Base-by-base conservation (phyloP, 331 rosid species). In the Quercus tomentella region DNA sequence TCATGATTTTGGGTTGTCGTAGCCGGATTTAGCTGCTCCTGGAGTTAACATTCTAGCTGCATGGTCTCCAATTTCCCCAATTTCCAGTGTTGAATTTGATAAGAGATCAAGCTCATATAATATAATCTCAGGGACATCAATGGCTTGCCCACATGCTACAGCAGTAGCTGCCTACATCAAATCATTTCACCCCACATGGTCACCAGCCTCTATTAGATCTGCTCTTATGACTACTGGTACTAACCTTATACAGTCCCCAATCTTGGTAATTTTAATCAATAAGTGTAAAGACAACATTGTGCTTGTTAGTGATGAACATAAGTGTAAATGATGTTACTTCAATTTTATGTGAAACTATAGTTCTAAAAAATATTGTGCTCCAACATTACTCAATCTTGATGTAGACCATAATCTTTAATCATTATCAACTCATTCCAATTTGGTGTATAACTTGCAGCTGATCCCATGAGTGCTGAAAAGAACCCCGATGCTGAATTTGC, bases 11-110 rank as follows among this genome's bases (percentile, higher is more conserved):
- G 20, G 33, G 16, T 18, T 37, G 5, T 67, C 66, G 71, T 20
- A 88, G 89, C 89, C 86, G 7, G 89, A 88, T 56, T 5, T 88
- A 0, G 56, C 80, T 37, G 85, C 82, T 15, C 82, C 79, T 0
- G 79, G 82, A 26, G 75, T 82, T 5, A 26, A 82, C 2, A 82
- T 82, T 63, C 23, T 82, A 3, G 79, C 85, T 14, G 85, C 85
- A 22, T 82, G 82, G 82, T 41, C 85, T 65, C 70, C 76, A 28
- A 4, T 15, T 4, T 4, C 30, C 1, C 28, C 75, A 6, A 2
- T 18, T 22, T 10, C 85, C 6, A 0, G 0, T 0, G 2, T 52
- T 1, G 2, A n/a, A 15, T 26, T 11, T 0, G 81, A 76, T 18
- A 52, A 17, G 0, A 76, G 84, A 41, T 0, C 4, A 8, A 6